Base-by-base conservation (phyloP, 202 grass and related monocot species). In the Panicum hallii region DNA sequence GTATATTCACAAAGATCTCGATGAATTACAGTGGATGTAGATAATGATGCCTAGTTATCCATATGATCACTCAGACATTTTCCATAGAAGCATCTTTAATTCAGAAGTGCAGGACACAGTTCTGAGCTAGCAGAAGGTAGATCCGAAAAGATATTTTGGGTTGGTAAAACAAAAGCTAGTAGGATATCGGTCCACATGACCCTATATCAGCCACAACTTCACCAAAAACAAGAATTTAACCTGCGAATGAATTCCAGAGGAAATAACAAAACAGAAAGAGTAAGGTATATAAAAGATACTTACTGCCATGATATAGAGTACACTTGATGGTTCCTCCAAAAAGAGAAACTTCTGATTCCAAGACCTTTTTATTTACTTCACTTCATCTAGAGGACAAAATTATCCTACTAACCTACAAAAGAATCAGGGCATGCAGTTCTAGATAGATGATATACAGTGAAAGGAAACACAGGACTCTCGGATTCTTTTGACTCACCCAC, bases 391-490 rank as follows among this genome's bases (percentile, higher is more conserved):
- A 86, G 17, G 69, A 79, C 7, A 72, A 17, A 17, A 45, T 46
- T 73, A 80, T 60, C 84, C 54, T 87, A 80, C 40, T 74, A 63
- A 78, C 84, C 80, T 87, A 84, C 45, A 76, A 82, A 79, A 50
- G 47, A 75, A 63, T 63, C 62, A 73, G 57, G 13, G 67, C 13
- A 75, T 76, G 23, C 13, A 69, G 38, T 43, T 55, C 14, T 50
- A 60, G 20, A 73, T 67, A 89, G 68, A 38, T 81, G 17, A 41
- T 64, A 79, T n/a, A 84, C 3, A 19, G 41, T 47, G 12, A 63
- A 52, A 64, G 3, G 36, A 38, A 81, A 84, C 83, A 20, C n/a
- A 47, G 62, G 26, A 49, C 30, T 48, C 22, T 60, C 1, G 9
- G 14, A 69, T 75, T 76, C 4, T 80, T 42, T 90, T 71, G 58